phyloP scores from a whole-genome alignment of 441 rosid species.

The Pelargonium myrrhifolium region DNA sequence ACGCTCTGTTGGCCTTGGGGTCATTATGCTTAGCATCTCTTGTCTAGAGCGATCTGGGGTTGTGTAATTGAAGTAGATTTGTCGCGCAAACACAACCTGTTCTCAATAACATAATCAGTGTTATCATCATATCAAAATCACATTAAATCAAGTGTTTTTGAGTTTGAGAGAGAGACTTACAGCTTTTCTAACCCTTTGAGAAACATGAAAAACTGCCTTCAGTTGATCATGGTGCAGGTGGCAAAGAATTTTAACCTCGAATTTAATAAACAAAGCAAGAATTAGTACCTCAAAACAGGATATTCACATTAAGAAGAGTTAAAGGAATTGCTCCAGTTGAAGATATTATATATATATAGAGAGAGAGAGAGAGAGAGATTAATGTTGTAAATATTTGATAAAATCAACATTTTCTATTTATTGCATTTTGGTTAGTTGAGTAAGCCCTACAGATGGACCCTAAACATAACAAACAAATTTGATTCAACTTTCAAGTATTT shows the following conservation, averaged over 20 bases:
- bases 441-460: too few species aligned
- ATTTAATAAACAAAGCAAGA: constrained; percentile 15
- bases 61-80: constrained; percentile 73
- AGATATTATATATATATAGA: too few species aligned
- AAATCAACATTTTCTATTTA: too few species aligned
- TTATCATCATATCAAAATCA: neutral
- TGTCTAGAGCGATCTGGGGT: constrained; percentile 88
- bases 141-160: too few species aligned
- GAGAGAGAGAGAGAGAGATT: too few species aligned
- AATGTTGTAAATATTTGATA: too few species aligned
- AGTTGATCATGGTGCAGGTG: constrained; percentile 92
- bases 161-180: constrained; percentile 33
- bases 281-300: constrained; percentile 18
- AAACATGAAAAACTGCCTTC: constrained; percentile 83
- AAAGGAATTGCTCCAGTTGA: too few species aligned
- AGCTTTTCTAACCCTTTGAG: constrained; percentile 66
- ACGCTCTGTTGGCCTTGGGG: constrained; percentile 67
- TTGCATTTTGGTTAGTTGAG: too few species aligned
- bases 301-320: too few species aligned
- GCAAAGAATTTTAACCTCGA: constrained; percentile 76
- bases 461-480: too few species aligned
- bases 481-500: too few species aligned
- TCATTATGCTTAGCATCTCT: constrained; percentile 60
- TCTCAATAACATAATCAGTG: constrained; percentile 17
- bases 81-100: constrained; percentile 68